Evolutionary conservation across 805 yeast genomes (phyloP).

Genomic region (Nakazawaea wyomingensis): DNA sequence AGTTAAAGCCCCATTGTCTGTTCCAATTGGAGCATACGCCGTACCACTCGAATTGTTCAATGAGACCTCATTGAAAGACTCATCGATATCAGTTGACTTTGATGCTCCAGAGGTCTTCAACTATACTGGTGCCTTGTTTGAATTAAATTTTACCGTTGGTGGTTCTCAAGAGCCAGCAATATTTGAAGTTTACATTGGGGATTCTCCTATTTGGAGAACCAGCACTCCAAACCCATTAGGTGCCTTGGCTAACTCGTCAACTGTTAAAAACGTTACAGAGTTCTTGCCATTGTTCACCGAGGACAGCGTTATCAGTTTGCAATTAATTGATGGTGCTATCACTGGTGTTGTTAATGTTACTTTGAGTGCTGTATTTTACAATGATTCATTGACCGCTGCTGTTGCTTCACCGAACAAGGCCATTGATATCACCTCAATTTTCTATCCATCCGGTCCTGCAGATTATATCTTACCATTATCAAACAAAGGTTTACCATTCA

Average conservation of each 20-base stretch:
- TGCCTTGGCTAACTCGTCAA: slow-evolving; percentile 19
- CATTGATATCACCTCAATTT: slow-evolving; percentile 16
- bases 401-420: slow-evolving; percentile 7
- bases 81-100: slow-evolving; percentile 7
- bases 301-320: slow-evolving; percentile 15
- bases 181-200: slow-evolving; percentile 23
- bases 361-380: slow-evolving; percentile 20
- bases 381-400: slow-evolving; percentile 16
- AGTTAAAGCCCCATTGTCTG: slow-evolving; percentile 11
- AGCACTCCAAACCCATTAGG: slow-evolving; percentile 22
- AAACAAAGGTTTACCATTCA: slow-evolving; percentile 18
- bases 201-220: slow-evolving; percentile 25
- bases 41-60: slow-evolving; percentile 7
- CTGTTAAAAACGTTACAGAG: slow-evolving; percentile 24
- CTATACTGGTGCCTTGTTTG: slow-evolving; percentile 23
- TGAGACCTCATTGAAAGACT: slow-evolving; percentile 9
- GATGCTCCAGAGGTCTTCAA: slow-evolving; percentile 17
- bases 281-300: slow-evolving; percentile 19
- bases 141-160: slow-evolving; percentile 23
- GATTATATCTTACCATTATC: slow-evolving; percentile 20
- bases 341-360: slow-evolving; percentile 18
- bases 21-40: slow-evolving; percentile 13
- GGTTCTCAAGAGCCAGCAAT: slow-evolving; percentile 19
- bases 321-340: slow-evolving; percentile 23
- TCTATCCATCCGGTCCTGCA: slow-evolving; percentile 22